Evolutionary conservation across 306 rosid species (phyloP), one percentile per base, ranked within the genome.

Genomic region (Ormosia semicastrata): DNA sequence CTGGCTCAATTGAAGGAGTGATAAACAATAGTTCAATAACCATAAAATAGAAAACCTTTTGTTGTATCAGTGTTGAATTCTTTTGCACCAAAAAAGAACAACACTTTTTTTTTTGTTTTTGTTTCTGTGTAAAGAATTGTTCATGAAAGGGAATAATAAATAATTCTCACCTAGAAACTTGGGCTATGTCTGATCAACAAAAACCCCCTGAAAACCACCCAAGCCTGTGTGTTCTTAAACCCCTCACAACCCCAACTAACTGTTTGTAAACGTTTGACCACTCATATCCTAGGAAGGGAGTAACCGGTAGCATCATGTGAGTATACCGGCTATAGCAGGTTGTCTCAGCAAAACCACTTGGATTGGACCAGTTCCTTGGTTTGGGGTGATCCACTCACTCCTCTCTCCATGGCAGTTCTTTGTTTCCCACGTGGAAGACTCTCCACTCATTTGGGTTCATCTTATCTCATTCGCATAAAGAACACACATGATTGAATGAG

Each of bases 381-480:
- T 77, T 77, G 76, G 84, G 90, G 84, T 84, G 90, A 89, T 89
- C 90, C 92, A 86, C 90, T 89, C 85, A 46, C 85, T 81, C 44
- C 84, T 79, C 86, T 52, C 70, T 68, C 75, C 75, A 32, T 36
- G 53, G 30, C 54, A 82, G 44, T 86, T 80, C 78, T 75, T 14
- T 82, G 82, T 1, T 77, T 66, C 34, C 84, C 94, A 92, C 91
- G 90, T 89, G 97, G 79, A 63, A 60, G 52, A 34, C 78, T 80
- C 89, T 84, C 92, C 96, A 80, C 81, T 69, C 65, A 59, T 75
- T 84, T 75, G 57, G 84, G 12, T 72, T 49, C 50, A 79, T 88
- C 89, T 86, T 84, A 86, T 92, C 93, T 86, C 83, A 36, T 80
- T 87, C 90, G 57, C 85, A 70, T 3, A 68, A 68, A 74, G 12